These are phyloP conservation scores for Neckera pumila DNA, from an alignment of 225 moss, liverwort and hornwort species.

Conservation along the genomic window DNA sequence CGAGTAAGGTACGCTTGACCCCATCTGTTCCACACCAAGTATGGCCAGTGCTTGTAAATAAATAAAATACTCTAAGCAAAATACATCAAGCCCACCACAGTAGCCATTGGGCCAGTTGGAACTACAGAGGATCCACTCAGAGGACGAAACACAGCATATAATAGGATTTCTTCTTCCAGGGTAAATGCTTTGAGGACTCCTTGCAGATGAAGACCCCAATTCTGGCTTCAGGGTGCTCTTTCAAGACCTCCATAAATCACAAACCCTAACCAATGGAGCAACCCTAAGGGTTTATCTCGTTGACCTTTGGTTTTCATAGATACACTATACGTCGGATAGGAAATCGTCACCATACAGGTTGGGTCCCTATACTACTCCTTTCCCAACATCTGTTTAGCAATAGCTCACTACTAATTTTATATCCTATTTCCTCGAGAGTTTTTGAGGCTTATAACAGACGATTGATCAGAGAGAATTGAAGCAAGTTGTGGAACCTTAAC, in stretches of 20 bases:
- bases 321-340: neutral
- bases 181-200: neutral
- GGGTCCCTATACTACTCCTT: neutral
- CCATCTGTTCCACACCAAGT: conserved; percentile 46
- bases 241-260: neutral
- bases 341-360: neutral
- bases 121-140: neutral
- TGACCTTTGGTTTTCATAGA: neutral
- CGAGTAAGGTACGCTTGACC: conserved; percentile 95
- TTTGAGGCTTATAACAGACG: neutral
- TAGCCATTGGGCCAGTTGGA: neutral
- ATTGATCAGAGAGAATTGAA: neutral
- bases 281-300: neutral
- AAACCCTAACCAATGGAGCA: neutral
- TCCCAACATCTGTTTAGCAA: neutral
- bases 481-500: neutral
- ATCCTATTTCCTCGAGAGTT: neutral
- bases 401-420: neutral
- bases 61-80: neutral
- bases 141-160: neutral
- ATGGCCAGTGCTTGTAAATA: neutral
- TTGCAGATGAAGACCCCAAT: neutral
- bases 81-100: neutral
- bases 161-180: neutral
- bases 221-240: neutral